A percentile compares a stretch with the other conserved stretches of the same genome.
Evolutionary conservation across 2,329 filamentous ascomycete genomes (phyloP).

Genomic region (Knufia fluminis): DNA sequence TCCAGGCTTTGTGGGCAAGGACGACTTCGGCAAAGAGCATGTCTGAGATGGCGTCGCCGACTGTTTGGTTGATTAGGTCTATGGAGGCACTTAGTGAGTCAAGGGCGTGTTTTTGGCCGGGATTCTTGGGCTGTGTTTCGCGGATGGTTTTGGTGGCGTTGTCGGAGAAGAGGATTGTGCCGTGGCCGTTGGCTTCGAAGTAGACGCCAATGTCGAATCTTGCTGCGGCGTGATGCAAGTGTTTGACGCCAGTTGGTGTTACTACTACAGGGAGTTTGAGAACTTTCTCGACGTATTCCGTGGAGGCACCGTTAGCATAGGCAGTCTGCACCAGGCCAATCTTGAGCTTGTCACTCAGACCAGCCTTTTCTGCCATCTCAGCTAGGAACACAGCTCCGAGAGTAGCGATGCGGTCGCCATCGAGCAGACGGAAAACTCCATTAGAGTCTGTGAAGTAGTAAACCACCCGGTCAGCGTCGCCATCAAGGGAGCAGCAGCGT

Average conservation of each 20-base stretch:
- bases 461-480: slow-evolving; percentile 88
- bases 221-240: slow-evolving; percentile 91
- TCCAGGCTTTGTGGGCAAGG: slow-evolving; percentile 89
- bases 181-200: slow-evolving; percentile 97
- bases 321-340: slow-evolving; percentile 96
- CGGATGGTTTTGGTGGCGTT: slow-evolving; percentile 71
- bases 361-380: slow-evolving; percentile 72
- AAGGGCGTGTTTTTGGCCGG: slow-evolving; percentile 81
- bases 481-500: slow-evolving; percentile 84
- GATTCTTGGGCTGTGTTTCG: slow-evolving; percentile 74
- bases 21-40: slow-evolving; percentile 94
- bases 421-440: slow-evolving; percentile 79
- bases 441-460: slow-evolving; percentile 87
- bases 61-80: slow-evolving; percentile 95
- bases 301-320: slow-evolving; percentile 93
- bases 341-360: slow-evolving; percentile 68
- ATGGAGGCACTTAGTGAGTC: slow-evolving; percentile 74
- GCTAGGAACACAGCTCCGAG: slow-evolving; percentile 89
- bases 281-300: slow-evolving; percentile 80
- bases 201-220: slow-evolving; percentile 95
- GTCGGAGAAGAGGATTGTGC: slow-evolving; percentile 87
- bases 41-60: slow-evolving; percentile 91
- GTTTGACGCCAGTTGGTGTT: slow-evolving; percentile 93
- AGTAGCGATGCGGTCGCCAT: slow-evolving; percentile 93
- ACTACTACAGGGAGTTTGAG: slow-evolving; percentile 83